These are phyloP conservation scores for Astrephomene gubernaculifera DNA, from an alignment of 139 green algal genomes.

Conservation along the genomic window DNA sequence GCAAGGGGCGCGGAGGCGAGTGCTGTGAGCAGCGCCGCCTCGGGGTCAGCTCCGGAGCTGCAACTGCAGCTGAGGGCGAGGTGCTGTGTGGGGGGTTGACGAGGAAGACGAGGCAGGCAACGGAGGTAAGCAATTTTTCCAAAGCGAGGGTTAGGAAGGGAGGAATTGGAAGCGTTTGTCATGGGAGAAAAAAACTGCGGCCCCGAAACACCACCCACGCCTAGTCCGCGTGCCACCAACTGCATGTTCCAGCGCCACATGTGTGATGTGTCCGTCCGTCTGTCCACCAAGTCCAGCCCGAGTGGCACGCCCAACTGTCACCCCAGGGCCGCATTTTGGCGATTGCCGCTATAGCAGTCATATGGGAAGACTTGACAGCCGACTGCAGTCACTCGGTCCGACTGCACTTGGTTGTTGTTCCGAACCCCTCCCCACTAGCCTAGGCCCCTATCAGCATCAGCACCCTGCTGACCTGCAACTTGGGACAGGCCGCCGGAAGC, in stretches of 20 bases:
- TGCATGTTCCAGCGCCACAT: neutral
- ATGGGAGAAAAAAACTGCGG: neutral
- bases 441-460: neutral
- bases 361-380: too few species aligned
- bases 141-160: neutral
- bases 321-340: neutral
- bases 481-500: neutral
- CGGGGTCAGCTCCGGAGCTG: neutral
- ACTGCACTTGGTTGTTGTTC: too few species aligned
- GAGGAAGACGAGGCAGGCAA: neutral
- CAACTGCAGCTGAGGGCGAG: constrained; percentile 33
- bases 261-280: neutral
- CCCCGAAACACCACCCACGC: neutral
- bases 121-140: neutral
- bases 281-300: too few species aligned
- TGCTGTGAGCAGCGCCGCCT: neutral
- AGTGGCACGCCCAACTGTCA: neutral
- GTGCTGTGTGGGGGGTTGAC: neutral
- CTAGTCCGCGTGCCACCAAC: neutral
- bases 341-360: neutral
- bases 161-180: neutral
- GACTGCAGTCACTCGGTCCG: too few species aligned
- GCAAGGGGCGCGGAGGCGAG: constrained; percentile 10
- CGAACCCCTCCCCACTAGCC: neutral
- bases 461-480: constrained; percentile 2